phyloP scores from a whole-genome alignment of 2,329 filamentous ascomycete species.

The Epichloe scottii region DNA sequence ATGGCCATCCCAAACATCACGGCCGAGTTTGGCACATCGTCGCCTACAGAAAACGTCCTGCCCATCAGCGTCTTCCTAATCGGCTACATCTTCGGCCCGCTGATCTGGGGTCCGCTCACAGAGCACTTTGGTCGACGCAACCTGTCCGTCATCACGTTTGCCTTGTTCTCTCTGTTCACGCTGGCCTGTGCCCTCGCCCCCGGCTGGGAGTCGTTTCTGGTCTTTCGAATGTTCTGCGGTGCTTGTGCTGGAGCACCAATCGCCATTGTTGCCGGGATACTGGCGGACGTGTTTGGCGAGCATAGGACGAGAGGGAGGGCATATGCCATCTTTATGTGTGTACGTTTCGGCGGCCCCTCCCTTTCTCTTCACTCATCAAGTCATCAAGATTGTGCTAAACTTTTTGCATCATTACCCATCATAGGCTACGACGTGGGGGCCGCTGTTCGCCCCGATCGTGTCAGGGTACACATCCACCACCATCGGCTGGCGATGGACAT shows the following conservation, averaged over 20 bases:
- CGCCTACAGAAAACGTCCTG: slow-evolving; percentile 32
- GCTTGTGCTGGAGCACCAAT: slow-evolving; percentile 42
- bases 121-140: slow-evolving; percentile 47
- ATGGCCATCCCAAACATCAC: slow-evolving; percentile 48
- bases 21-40: slow-evolving; percentile 42
- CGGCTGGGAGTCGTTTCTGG: slow-evolving; percentile 37
- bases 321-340: slow-evolving; percentile 53
- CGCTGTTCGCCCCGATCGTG: slow-evolving; percentile 51
- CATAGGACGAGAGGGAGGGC: slow-evolving; percentile 38
- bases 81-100: slow-evolving; percentile 48
- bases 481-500: slow-evolving; percentile 57
- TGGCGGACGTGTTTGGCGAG: slow-evolving; percentile 51
- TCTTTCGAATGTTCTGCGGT: slow-evolving; percentile 39
- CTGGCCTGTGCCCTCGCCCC: slow-evolving; percentile 40
- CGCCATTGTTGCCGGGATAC: slow-evolving; percentile 45
- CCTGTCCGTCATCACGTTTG: slow-evolving; percentile 29
- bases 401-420: no score
- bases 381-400: no score
- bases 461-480: slow-evolving; percentile 46
- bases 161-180: slow-evolving; percentile 33
- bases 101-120: slow-evolving; percentile 52
- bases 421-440: slow-evolving; percentile 50
- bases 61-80: slow-evolving; percentile 53
- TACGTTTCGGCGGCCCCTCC: slow-evolving; percentile 11
- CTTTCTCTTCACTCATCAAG: no score